These are phyloP conservation scores for Vicia faba DNA, from an alignment of 306 rosid species.

Conservation along the genomic window DNA sequence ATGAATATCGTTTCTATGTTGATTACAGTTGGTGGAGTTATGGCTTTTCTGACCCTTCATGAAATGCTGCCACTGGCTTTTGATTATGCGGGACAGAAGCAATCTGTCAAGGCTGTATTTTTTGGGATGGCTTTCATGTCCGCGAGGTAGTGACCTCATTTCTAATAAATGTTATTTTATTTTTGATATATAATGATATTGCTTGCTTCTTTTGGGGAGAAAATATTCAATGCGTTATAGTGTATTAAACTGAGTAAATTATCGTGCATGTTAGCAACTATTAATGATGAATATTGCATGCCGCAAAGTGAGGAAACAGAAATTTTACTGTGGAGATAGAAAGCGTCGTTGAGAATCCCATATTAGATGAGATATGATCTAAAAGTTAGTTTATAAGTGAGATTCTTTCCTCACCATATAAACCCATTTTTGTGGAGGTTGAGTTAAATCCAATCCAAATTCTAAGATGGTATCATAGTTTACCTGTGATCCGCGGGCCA, in stretches of 20 bases:
- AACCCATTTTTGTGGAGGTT: not conserved
- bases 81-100: slow-evolving; percentile 95
- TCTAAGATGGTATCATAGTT: not conserved
- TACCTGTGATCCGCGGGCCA: not conserved
- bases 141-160: slow-evolving; percentile 66
- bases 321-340: not conserved
- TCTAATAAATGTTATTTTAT: slow-evolving; percentile 28
- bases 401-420: not conserved
- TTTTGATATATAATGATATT: slow-evolving; percentile 25
- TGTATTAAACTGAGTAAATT: not conserved
- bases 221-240: slow-evolving; percentile 4
- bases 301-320: not conserved
- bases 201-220: slow-evolving; percentile 8
- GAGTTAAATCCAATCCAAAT: no score
- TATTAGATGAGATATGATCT: not conserved
- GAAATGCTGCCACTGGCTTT: slow-evolving; percentile 96
- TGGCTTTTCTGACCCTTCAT: slow-evolving; percentile 94
- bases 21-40: slow-evolving; percentile 84
- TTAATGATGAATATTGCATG: slow-evolving; percentile 13
- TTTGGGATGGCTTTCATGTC: slow-evolving; percentile 98
- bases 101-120: slow-evolving; percentile 86
- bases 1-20: slow-evolving; percentile 20
- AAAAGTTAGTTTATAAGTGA: not conserved
- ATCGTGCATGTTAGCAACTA: not conserved
- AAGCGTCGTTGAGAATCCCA: not conserved